Base-by-base conservation (phyloP, 768 basidiomycete species). In the Russula sp. region DNA sequence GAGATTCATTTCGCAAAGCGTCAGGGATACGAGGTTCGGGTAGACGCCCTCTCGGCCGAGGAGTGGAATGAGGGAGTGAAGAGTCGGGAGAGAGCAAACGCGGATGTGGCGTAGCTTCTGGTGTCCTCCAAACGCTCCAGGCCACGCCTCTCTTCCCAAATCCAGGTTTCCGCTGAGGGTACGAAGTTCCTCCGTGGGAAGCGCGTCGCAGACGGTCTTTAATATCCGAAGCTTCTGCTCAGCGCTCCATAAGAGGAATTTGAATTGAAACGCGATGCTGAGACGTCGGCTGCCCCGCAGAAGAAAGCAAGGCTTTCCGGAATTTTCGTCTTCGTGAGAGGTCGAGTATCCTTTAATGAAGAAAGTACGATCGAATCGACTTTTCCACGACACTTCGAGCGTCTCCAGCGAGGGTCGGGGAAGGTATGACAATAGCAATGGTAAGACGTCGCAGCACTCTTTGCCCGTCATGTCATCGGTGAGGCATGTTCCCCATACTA, bases 201-300 rank as follows among this genome's bases (percentile, higher is more conserved):
- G 58, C 10, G 63, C 58, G 2, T 34, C 7, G n/a, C 18, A 64
- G 3, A 64, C 63, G 10, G 63, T 13, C 53, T 55, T 59, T 18
- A 64, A 48, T 20, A 64, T 55, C 34, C 63, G 63, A 35, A 59
- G 34, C 53, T 55, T 64, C 63, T 64, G 63, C 53, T 55, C 54
- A n/a, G 58, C 58, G 16, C 63, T 64, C 63, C 63, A 64, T 5
- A 64, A 31, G 14, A 60, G 40, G 58, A 60, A 45, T 22, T 56
- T 59, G 40, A 60, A 64, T 20, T 55, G 32, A 40, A 60, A 64
- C 0, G 32, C 40, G 14, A 64, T 39, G 40, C 32, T 55, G 31
- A 64, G 32, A 50, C 53, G 42, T 20, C n/a, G 20, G 1, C 16
- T 47, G 32, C 16, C 32, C 20, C 18, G 8, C 20, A 52, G 53